phyloP scores from a whole-genome alignment of 257 asterid species.

The Nicotiana obtusifolia region DNA sequence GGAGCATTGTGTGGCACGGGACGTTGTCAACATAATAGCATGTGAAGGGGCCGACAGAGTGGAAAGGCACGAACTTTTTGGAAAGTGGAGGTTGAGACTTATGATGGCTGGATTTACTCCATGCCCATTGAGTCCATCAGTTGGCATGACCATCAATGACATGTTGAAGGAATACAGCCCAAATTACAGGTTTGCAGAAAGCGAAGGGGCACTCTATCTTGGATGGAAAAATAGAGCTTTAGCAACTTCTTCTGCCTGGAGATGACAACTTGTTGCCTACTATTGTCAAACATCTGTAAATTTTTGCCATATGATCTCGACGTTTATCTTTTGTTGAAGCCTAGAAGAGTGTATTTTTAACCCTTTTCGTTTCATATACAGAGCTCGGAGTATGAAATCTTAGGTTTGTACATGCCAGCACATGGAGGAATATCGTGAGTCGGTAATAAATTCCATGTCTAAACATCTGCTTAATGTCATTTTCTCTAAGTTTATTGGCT shows the following conservation, averaged over 20 bases:
- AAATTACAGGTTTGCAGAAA: conserved; percentile 47
- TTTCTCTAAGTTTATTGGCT: neutral
- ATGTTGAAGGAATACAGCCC: conserved; percentile 55
- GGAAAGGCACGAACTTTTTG: conserved; percentile 79
- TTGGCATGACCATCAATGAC: conserved; percentile 35
- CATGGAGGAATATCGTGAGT: neutral
- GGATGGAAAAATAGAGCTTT: conserved; percentile 81
- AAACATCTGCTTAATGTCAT: neutral
- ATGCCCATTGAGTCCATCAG: conserved; percentile 53
- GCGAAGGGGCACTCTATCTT: conserved; percentile 65
- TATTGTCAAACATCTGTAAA: neutral
- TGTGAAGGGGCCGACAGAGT: conserved; percentile 81
- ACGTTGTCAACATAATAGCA: conserved; percentile 74
- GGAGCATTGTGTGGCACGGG: conserved; percentile 80
- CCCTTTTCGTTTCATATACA: neutral
- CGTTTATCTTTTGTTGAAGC: neutral
- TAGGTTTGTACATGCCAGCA: neutral
- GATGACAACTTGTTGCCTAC: conserved; percentile 19
- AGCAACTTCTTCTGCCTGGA: conserved; percentile 79
- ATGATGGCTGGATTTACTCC: conserved; percentile 73
- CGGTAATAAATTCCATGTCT: neutral
- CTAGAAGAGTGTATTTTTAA: neutral
- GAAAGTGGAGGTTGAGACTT: conserved; percentile 72
- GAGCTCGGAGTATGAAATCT: neutral
- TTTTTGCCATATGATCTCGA: neutral